Base-by-base conservation (phyloP, 2,329 filamentous ascomycete species). In the Fusarium tuaranense region DNA sequence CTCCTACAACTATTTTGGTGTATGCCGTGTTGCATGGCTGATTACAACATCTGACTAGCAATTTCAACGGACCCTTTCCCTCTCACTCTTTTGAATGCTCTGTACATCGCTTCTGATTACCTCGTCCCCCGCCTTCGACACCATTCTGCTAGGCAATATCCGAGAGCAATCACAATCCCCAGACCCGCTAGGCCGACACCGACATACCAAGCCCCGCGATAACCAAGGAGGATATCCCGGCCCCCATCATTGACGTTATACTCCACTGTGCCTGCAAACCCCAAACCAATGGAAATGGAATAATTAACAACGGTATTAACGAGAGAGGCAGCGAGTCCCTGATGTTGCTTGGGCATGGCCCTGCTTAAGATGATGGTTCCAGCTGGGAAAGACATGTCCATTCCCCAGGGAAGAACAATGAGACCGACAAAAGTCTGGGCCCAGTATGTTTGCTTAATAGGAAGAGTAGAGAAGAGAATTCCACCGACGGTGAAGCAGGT, bases 251-350 rank as follows among this genome's bases (percentile, higher is more conserved):
- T 80, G 1, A 82, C 75, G 13, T 81, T 78, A 2, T 77, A 78
- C 75, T 92, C 89, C 14, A 92, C 86, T 0, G 89, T 92, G 0
- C 90, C 90, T 0, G 90, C 90, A 44, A 93, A 86, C 0, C 91
- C 91, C 0, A 93, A 82, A 0, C 89, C 90, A 14, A 92, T 80
- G 1, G 88, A 89, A 44, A 92, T 92, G 69, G 86, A 87, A 78
- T 92, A 93, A 79, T 93, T 92, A 71, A 92, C 87, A 41, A 91
- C 83, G 0, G 90, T 92, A 65, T 87, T 88, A 59, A 92, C 87
- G 20, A 92, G 80, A 22, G 84, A 87, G 32, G 82, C 83, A 7
- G 80, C 83, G 14, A 84, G 80, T 20, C 84, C 83, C 76, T 85
- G 82, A 70, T 87, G 81, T 61, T 81, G 78, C 59, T 78, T 81